Percentiles rank a stretch among this genome's conserved stretches.
phyloP scores from a whole-genome alignment of 2,329 filamentous ascomycete genomes.

The Alternaria arbusti region DNA sequence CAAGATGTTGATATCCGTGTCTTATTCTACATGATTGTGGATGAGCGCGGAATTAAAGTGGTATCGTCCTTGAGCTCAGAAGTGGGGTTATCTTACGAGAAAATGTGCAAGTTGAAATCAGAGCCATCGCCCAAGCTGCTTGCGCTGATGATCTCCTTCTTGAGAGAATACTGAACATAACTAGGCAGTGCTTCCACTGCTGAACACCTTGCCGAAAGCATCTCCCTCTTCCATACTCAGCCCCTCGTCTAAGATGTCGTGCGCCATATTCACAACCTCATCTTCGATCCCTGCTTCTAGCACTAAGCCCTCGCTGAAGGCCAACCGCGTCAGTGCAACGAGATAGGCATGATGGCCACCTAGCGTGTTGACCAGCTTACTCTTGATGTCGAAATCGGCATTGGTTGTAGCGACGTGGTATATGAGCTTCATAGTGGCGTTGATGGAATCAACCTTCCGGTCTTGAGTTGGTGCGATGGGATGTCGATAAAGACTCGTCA shows the following conservation, averaged over 20 bases:
- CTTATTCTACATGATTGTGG: slow-evolving; percentile 72
- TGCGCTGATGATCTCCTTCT: slow-evolving; percentile 96
- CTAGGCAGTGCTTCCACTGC: slow-evolving; percentile 23
- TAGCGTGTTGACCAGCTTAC: slow-evolving; percentile 72
- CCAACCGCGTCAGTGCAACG: slow-evolving; percentile 80
- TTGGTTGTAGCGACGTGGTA: slow-evolving; percentile 67
- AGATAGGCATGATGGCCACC: slow-evolving; percentile 84
- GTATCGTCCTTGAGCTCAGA: slow-evolving; percentile 99
- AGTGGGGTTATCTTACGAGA: slow-evolving; percentile 81
- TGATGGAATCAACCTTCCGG: slow-evolving; percentile 60
- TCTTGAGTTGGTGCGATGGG: slow-evolving; percentile 44
- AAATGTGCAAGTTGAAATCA: slow-evolving; percentile 95
- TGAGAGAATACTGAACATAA: slow-evolving; percentile 82
- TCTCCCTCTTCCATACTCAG: slow-evolving; percentile 82
- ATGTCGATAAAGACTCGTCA: slow-evolving; percentile 64
- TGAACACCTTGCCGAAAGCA: slow-evolving; percentile 58
- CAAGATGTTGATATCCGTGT: not conserved
- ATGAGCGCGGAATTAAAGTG: slow-evolving; percentile 95
- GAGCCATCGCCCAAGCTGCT: slow-evolving; percentile 93
- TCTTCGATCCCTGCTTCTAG: slow-evolving; percentile 78
- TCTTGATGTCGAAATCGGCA: slow-evolving; percentile 69
- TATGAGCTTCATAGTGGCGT: slow-evolving; percentile 65
- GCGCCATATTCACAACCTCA: slow-evolving; percentile 80
- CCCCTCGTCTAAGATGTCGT: slow-evolving; percentile 78
- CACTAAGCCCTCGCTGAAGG: slow-evolving; percentile 80